Evolutionary conservation across 306 rosid genomes (phyloP).

Genomic region (Dryas drummondii): DNA sequence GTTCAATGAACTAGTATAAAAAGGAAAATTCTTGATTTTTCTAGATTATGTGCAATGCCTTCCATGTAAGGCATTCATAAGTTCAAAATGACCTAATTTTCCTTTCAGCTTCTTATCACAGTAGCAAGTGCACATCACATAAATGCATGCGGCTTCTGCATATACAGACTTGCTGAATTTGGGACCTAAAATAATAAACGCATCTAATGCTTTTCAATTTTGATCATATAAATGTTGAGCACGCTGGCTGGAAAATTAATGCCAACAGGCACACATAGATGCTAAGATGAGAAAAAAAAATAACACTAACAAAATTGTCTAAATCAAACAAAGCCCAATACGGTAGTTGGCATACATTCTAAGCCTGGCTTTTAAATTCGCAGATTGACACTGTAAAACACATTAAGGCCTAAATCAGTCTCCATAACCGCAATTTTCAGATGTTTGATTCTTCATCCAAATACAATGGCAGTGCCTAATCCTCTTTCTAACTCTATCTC

Average conservation of each 20-base stretch:
- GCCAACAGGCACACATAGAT: background rate
- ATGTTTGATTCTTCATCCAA: background rate
- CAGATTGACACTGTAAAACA: background rate
- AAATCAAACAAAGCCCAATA: background rate
- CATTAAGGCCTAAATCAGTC: background rate
- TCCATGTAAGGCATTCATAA: background rate
- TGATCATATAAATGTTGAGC: background rate
- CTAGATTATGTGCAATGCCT: slow-evolving; percentile 4
- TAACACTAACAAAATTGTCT: background rate
- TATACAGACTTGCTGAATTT: background rate
- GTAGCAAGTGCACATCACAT: background rate
- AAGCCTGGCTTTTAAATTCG: background rate
- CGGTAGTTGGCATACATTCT: background rate
- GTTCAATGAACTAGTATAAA: background rate
- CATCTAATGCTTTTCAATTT: background rate
- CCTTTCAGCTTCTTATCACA: background rate
- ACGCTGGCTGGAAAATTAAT: background rate
- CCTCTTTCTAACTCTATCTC: background rate
- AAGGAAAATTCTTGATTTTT: background rate
- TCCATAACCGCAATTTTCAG: background rate
- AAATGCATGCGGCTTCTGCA: background rate
- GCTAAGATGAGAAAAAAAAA: background rate
- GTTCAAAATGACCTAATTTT: background rate
- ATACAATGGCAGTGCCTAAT: background rate
- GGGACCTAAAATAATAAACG: background rate